Evolutionary conservation across 352 stramenopile species (phyloP), one percentile per base, ranked within the genome.

Genomic region (Blastocystis sp.): DNA sequence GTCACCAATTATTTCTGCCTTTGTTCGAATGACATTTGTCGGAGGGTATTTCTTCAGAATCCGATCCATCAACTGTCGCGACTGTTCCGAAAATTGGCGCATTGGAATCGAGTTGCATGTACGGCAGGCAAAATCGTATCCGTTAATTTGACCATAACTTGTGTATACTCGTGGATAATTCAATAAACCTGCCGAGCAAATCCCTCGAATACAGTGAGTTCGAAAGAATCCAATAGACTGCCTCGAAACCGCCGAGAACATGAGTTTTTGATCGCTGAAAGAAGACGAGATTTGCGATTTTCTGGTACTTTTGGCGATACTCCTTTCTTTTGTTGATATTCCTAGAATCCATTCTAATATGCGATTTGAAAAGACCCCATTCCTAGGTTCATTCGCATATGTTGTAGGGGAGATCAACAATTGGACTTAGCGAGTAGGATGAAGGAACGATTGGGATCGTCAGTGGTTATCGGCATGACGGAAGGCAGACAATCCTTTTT

Each of bases 1-100:
- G 18, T 85, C 73, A 7, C 47, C 7, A 53, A 85, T 85, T 30
- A 85, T 68, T 11, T 85, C 47, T 11, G 45, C 13, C 55, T 85
- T 85, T 20, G 73, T 50, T 68, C 73, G 16, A 13, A 66, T 45
- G 4, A 24, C 24, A 6, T 47, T 55, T 34, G 53, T 54, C 50
- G 43, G 16, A 2, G 56, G 53, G 68, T 66, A 85, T 16, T 59
- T 69, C 24, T 43, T 43, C 34, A 85, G 20, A 47, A 85, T 68
- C 24, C 55, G 55, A 50, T 68, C 54, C 73, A 85, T 85, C 45
- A 66, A 45, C 24, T 68, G 53, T 24, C 30, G 53, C 6, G 73
- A 66, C 54, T 85, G 53, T 8, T 47, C 34, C n/a, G 73, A 85
- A 66, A 85, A 85, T 18, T 6, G 4, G 26, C 73, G 45, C 5